Base-by-base conservation (phyloP, 31 red algal species). In the Odonthalia washingtoniensis region DNA sequence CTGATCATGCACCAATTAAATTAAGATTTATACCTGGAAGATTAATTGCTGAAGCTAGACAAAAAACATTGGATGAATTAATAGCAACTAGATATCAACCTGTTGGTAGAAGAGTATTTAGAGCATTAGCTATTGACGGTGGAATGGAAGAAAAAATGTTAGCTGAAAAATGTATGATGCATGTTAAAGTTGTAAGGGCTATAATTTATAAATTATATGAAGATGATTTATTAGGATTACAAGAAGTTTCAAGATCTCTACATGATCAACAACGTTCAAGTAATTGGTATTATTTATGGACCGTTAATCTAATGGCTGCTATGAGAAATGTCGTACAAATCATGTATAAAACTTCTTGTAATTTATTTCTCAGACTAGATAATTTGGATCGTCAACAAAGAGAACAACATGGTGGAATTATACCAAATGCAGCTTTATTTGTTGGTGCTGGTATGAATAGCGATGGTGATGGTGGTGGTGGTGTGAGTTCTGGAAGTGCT, bases 241-340 rank as follows among this genome's bases (percentile, higher is more conserved):
- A 91, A 70, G 89, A 91, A 46, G 89, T 91, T 16, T 81, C 89
- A 17, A 45, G 81, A 40, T 85, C 89, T 14, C n/a, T n/a, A n/a
- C 70, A 91, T 60, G 89, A 91, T 44, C 87, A 90, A 49, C 77
- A 81, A 46, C 40, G 87, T 66, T 76, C 87, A 3, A 81, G 87
- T 53, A 90, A 90, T 52, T 90, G 87, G 87, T 90, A 81, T 60
- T 90, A 90, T 45, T 64, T 90, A 46, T 90, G 87, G 87, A 82
- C 74, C 33, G 87, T 83, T 61, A 90, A 90, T 42, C 34, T 69
- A 3, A 57, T 90, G n/a, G 44, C 61, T 21, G 38, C 81, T 6
- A 70, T 66, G 27, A 66, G 87, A 41, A 82, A 44, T 67, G 39
- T 90, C 31, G 32, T 69, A 27, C 42, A 82, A 26, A 42, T 90